These are phyloP conservation scores for Sideroxylon spinosum DNA, from an alignment of 179 eudicot genomes.

Conservation along the genomic window DNA sequence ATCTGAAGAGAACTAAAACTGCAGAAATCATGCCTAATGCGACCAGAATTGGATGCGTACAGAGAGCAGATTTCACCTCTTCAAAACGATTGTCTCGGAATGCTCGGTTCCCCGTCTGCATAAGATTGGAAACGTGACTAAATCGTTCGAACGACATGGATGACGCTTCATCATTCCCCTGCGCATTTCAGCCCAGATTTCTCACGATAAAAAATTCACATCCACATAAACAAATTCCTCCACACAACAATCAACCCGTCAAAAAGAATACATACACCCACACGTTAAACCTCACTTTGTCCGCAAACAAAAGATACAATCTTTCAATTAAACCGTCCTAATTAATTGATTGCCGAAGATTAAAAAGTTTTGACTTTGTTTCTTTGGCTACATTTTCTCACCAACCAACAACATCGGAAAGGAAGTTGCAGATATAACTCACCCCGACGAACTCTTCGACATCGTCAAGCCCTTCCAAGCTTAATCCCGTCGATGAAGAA, in stretches of 20 bases:
- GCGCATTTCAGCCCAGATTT: conserved; percentile 29
- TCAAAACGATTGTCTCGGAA: conserved; percentile 57
- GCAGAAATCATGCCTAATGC: neutral
- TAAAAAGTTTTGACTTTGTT: neutral
- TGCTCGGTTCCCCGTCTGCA: conserved; percentile 70
- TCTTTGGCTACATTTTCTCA: conserved; percentile 2
- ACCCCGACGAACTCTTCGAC: conserved; percentile 59
- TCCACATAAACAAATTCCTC: neutral
- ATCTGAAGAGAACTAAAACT: neutral
- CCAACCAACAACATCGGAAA: neutral
- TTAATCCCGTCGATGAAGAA: conserved; percentile 19
- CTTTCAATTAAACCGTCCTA: neutral
- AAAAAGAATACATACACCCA: neutral
- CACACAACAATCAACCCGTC: neutral
- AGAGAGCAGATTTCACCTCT: conserved; percentile 44
- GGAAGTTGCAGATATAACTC: conserved; percentile 22
- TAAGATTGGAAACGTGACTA: conserved; percentile 55
- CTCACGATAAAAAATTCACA: neutral
- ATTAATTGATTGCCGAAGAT: neutral
- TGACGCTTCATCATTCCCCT: conserved; percentile 52
- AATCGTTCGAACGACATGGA: conserved; percentile 56
- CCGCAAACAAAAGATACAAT: neutral
- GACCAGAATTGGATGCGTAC: neutral
- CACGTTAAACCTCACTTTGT: neutral
- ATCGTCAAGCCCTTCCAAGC: conserved; percentile 41